These are phyloP conservation scores for Fusarium dlaminii DNA, from an alignment of 2,329 filamentous ascomycete species.

Conservation along the genomic window DNA sequence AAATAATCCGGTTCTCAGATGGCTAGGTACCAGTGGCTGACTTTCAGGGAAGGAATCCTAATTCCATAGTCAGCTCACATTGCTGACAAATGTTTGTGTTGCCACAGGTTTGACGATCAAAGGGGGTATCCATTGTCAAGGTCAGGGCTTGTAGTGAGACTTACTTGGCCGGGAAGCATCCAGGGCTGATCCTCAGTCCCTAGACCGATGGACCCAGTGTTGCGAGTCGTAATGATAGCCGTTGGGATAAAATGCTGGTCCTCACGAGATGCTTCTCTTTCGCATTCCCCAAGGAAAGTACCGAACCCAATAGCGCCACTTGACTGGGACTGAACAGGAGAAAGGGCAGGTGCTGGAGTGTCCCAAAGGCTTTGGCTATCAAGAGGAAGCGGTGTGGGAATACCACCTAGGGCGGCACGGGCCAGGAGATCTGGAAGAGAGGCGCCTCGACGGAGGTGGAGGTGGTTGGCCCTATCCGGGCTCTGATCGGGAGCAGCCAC, in stretches of 20 bases:
- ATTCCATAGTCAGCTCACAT: background rate
- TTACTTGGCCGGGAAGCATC: conserved; percentile 9
- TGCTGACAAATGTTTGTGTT: background rate
- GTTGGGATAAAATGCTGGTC: background rate
- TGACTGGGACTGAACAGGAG: background rate
- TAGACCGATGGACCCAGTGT: background rate
- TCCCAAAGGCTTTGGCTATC: background rate
- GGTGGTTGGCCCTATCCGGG: background rate
- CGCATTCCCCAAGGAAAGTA: background rate
- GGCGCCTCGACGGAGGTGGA: background rate
- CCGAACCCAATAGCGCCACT: background rate
- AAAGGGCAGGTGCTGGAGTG: background rate
- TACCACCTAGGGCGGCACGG: background rate
- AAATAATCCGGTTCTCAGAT: background rate
- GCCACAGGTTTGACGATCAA: too few species aligned
- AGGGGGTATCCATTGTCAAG: background rate
- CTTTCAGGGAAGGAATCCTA: conserved; percentile 3
- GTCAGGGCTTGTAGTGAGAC: background rate
- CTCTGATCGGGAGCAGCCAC: background rate
- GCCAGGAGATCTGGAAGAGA: background rate
- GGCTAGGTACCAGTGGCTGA: background rate
- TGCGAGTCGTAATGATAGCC: background rate
- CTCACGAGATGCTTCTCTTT: background rate
- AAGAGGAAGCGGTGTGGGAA: background rate
- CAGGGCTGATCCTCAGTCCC: background rate